phyloP scores from a whole-genome alignment of 352 stramenopile species.

The Pythium phragmiticola region DNA sequence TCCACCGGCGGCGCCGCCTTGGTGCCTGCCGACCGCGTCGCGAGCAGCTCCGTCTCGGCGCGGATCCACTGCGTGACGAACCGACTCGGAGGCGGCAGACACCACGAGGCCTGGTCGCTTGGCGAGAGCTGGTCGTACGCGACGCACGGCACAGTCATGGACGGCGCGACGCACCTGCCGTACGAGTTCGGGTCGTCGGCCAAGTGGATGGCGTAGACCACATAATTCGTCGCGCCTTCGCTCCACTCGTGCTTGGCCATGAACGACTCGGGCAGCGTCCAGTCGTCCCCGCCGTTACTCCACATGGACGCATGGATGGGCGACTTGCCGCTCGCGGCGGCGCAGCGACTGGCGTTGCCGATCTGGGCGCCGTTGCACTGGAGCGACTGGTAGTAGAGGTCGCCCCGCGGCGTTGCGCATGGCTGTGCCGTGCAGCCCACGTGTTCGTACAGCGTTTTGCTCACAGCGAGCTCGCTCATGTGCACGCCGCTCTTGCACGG shows the following conservation, averaged over 20 bases:
- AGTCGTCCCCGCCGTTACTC: conserved; percentile 39
- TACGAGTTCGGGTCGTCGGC: conserved; percentile 37
- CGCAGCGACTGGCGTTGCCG: conserved; percentile 25
- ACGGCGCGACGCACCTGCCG: conserved; percentile 39
- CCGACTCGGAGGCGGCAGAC: conserved; percentile 28
- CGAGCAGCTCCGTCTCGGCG: conserved; percentile 21
- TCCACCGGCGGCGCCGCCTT: conserved; percentile 3
- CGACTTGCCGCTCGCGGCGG: conserved; percentile 15
- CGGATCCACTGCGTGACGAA: conserved; percentile 43
- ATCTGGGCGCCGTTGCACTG: conserved; percentile 27
- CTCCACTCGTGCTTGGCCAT: conserved; percentile 37
- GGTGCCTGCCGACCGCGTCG: not conserved
- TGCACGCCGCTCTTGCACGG: conserved; percentile 31
- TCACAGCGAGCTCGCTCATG: conserved; percentile 46
- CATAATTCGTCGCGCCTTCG: conserved; percentile 11
- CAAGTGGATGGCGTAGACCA: conserved; percentile 46
- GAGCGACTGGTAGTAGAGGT: conserved; percentile 30
- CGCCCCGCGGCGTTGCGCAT: conserved; percentile 36
- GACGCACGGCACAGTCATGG: conserved; percentile 48
- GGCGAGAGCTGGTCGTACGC: conserved; percentile 22
- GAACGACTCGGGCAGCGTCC: conserved; percentile 34
- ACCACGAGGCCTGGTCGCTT: conserved; percentile 25
- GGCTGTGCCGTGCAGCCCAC: conserved; percentile 33
- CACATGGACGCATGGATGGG: conserved; percentile 47
- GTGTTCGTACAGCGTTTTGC: conserved; percentile 24